phyloP scores from a whole-genome alignment of 495 filamentous ascomycete species.

The Penicillium subrubescens region DNA sequence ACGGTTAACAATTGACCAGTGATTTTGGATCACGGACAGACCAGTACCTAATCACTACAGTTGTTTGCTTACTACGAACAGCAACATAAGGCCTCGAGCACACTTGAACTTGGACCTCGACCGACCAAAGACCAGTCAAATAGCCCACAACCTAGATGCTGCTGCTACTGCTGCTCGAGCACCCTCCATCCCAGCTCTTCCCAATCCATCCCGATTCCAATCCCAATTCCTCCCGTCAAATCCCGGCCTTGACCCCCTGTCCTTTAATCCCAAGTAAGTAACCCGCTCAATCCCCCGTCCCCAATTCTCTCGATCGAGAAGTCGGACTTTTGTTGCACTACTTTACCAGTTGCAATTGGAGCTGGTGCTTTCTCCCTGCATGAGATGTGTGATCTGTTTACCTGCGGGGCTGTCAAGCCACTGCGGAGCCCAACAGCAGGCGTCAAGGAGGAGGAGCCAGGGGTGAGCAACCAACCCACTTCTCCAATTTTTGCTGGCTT shows the following conservation, averaged over 20 bases:
- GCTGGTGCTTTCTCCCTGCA: constrained; percentile 21
- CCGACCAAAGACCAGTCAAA: neutral
- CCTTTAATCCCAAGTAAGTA: neutral
- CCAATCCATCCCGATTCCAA: neutral
- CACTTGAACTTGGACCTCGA: neutral
- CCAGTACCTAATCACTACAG: neutral
- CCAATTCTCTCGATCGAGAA: neutral
- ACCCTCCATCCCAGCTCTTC: neutral
- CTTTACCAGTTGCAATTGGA: neutral
- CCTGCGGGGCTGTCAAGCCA: constrained; percentile 35
- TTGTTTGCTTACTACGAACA: neutral
- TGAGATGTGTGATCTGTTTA: constrained; percentile 27
- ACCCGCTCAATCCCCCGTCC: neutral
- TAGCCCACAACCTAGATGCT: neutral
- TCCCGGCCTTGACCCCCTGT: neutral
- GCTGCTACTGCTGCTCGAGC: neutral
- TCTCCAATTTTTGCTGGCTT: neutral
- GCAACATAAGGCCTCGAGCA: neutral
- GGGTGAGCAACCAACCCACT: constrained; percentile 7
- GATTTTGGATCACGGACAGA: neutral
- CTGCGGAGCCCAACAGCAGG: constrained; percentile 26
- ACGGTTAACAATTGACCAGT: neutral
- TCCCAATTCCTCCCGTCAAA: neutral
- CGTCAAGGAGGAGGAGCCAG: constrained; percentile 2
- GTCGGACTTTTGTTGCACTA: neutral